phyloP scores from a whole-genome alignment of 2,329 filamentous ascomycete genomes.

The Penicillium sp. region DNA sequence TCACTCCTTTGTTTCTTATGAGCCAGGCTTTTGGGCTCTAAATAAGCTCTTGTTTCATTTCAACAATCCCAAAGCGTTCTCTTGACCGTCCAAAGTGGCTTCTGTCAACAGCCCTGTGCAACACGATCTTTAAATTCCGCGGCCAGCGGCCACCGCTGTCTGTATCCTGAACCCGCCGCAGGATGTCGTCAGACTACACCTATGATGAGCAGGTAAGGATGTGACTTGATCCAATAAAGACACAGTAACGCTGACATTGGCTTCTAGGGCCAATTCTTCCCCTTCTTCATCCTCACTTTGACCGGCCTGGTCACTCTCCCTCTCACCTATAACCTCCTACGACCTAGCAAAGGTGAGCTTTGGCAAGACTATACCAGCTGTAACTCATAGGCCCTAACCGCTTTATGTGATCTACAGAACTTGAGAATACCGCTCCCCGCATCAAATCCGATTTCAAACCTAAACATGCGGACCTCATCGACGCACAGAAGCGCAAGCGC shows the following conservation, averaged over 20 bases:
- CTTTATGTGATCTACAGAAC: conserved; percentile 47
- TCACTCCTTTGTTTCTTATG: conserved; percentile 25
- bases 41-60: conserved; percentile 1
- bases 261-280: conserved; percentile 87
- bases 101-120: conserved; percentile 22
- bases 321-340: conserved; percentile 83
- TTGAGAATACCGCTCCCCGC: conserved; percentile 76
- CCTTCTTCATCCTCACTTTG: conserved; percentile 95
- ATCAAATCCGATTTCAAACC: conserved; percentile 80
- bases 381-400: conserved; percentile 1
- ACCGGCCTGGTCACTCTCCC: conserved; percentile 84
- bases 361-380: background rate
- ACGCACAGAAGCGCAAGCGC: conserved; percentile 78
- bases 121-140: conserved; percentile 28
- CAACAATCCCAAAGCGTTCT: background rate
- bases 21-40: conserved; percentile 15
- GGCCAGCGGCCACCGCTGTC: conserved; percentile 36
- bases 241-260: background rate
- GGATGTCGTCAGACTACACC: conserved; percentile 88
- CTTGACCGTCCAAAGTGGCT: conserved; percentile 11
- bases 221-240: background rate
- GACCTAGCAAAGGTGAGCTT: conserved; percentile 65
- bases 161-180: conserved; percentile 33
- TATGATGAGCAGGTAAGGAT: conserved; percentile 82
- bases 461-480: conserved; percentile 79